Evolutionary conservation across 129 eudicot species (phyloP), one percentile per base, ranked within the genome.

Genomic region (Escallonia herrerae): DNA sequence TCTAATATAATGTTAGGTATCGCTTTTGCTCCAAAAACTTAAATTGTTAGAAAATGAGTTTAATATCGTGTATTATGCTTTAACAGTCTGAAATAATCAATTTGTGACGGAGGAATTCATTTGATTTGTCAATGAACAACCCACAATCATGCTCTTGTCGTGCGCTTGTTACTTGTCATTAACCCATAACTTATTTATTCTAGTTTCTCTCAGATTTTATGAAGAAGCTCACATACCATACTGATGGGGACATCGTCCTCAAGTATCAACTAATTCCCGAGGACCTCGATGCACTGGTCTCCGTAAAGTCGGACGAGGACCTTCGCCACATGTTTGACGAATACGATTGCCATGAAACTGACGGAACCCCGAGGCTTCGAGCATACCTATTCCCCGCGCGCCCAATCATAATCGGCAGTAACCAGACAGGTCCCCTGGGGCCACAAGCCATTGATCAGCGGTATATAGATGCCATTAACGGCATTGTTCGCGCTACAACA

Each of bases 301-400:
- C 97, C 0, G 96, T 91, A 46, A 91, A 83, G 77, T 68, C 88
- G 1, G 85, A 87, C 43, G 96, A 91, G 59, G 97, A 91, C 73
- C 63, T 91, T 12, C 76, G 86, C 61, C 83, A 82, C 70, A 84
- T 85, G 96, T 64, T 85, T 4, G 95, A 83, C 6, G 97, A 91
- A 68, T 75, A 78, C 42, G 84, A 83, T 66, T 78, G 78, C 5
- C 76, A 72, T 15, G 90, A 86, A 65, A 42, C n/a, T 7, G 63
- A 66, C 2, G 90, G 86, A 33, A 45, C 69, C 40, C 83, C 84
- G 39, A 79, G 83, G 50, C 85, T 91, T 14, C 83, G 96, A 0
- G 76, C 96, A 6, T 91, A 80, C 68, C 77, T 91, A 22, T 91
- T 83, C 84, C 90, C 97, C 4, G 63, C 74, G 4, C 72, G 72